Base-by-base conservation (phyloP, 352 stramenopile genomes). In the Halophytophthora polymorphica region DNA sequence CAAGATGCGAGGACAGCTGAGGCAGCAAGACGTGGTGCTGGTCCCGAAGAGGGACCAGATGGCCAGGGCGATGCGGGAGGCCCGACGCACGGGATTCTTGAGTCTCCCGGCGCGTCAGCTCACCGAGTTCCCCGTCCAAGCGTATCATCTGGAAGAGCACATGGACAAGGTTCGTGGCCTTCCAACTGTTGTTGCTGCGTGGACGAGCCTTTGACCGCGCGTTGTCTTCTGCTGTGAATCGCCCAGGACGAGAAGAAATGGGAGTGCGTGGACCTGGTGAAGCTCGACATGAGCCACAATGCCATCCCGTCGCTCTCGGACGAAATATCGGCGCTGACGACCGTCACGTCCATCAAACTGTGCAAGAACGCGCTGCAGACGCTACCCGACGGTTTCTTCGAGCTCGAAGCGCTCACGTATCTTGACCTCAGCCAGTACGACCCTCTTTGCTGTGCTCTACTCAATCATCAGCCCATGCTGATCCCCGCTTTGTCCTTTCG, bases 201-300 rank as follows among this genome's bases (percentile, higher is more conserved):
- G 13, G 17, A 3, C 4, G 4, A 21, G 0, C 21, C 6, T 1
- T 17, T 11, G 42, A 17, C 17, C 0, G 23, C 14, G 17, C 5
- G 10, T 36, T 48, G 12, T 48, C 22, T 36, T 17, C 2, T 18
- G 28, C 28, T 11, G 29, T 51, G 47, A 12, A 0, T 41, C 4
- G 17, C n/a, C 22, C 39, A 85, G 73, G 83, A 93, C 19, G 83
- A 93, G 52, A 90, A 91, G 53, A 84, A 79, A 45, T 93, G 83
- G 83, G 83, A 93, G 53, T 93, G 83, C 50, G 75, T 91, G 21
- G 83, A 91, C 50, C 51, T 93, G 34, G 42, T 86, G 35, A 93
- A 90, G 62, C 71, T 90, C 25, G 83, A 93, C 38, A 53, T 93
- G 46, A 93, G 83, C 43, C 83, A 91, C 60, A 91, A 93, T 52